These are phyloP conservation scores for Emericellopsis atlantica DNA, from an alignment of 2,329 filamentous ascomycete species.

Conservation along the genomic window DNA sequence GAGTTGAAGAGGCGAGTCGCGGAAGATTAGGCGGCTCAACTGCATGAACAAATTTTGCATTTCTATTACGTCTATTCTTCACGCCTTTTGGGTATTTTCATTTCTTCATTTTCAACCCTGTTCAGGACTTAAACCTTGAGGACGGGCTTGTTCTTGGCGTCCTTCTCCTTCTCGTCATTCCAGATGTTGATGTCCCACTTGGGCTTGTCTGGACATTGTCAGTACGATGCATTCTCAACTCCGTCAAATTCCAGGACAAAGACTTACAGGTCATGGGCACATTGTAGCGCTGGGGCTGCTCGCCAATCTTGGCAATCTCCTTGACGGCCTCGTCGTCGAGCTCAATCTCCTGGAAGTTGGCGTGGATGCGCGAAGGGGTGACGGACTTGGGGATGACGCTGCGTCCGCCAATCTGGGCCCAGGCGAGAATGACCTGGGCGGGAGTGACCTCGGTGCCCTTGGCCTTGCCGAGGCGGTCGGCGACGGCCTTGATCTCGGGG, in stretches of 20 bases:
- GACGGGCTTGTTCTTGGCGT: constrained; percentile 33
- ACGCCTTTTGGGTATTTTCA: too few relatives aligned
- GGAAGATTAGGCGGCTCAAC: not conserved
- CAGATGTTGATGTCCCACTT: constrained; percentile 47
- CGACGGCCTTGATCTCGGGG: constrained; percentile 40
- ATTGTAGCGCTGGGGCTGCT: constrained; percentile 32
- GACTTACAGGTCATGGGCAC: constrained; percentile 27
- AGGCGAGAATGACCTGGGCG: constrained; percentile 40
- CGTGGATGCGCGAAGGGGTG: constrained; percentile 51
- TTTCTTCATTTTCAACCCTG: too few relatives aligned
- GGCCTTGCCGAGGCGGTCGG: constrained; percentile 26
- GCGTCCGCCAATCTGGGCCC: constrained; percentile 46
- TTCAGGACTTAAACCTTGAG: constrained; percentile 10
- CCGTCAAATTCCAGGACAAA: not conserved
- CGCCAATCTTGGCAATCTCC: constrained; percentile 49
- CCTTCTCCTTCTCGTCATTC: constrained; percentile 37
- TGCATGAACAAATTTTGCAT: not conserved
- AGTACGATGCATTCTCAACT: not conserved
- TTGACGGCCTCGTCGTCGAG: constrained; percentile 44
- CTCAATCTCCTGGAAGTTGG: constrained; percentile 58
- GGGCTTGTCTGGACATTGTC: constrained; percentile 25
- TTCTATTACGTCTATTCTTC: too few relatives aligned
- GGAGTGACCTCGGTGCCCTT: constrained; percentile 24
- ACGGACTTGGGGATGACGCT: constrained; percentile 68
- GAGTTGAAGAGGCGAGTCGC: too few relatives aligned